Percentiles rank a stretch among this genome's conserved stretches.
phyloP scores from a whole-genome alignment of 1,284 basidiomycete species.

The Cerrena zonata region DNA sequence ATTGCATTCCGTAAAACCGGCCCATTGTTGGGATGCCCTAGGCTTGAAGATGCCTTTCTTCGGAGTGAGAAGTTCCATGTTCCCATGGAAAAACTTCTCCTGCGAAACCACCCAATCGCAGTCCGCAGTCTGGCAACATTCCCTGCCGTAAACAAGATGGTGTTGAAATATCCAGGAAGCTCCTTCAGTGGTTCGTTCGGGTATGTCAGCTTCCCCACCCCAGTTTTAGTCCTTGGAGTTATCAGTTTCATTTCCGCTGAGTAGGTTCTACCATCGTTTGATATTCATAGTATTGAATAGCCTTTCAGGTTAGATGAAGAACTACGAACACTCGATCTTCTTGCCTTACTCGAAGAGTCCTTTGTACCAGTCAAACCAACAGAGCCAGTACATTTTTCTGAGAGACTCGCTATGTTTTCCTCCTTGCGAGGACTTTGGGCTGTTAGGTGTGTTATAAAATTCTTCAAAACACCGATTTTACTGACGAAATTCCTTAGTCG shows the following conservation, averaged over 20 bases:
- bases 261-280: too few relatives aligned
- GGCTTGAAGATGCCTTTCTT: background rate
- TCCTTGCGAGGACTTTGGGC: background rate
- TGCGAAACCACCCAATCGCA: background rate
- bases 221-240: too few relatives aligned
- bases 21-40: too few relatives aligned
- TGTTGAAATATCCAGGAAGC: background rate
- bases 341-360: background rate
- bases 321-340: background rate
- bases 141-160: background rate
- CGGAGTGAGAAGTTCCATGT: background rate
- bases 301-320: background rate
- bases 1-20: background rate
- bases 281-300: too few relatives aligned
- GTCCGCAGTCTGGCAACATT: background rate
- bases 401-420: background rate
- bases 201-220: too few relatives aligned
- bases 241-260: too few relatives aligned
- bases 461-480: background rate
- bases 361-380: background rate
- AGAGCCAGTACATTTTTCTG: background rate
- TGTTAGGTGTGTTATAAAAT: background rate
- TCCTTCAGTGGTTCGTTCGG: too few relatives aligned
- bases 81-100: background rate
- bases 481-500: background rate